Evolutionary conservation across 164 flowering plant genomes (phyloP).

Genomic region (Santalum album): DNA sequence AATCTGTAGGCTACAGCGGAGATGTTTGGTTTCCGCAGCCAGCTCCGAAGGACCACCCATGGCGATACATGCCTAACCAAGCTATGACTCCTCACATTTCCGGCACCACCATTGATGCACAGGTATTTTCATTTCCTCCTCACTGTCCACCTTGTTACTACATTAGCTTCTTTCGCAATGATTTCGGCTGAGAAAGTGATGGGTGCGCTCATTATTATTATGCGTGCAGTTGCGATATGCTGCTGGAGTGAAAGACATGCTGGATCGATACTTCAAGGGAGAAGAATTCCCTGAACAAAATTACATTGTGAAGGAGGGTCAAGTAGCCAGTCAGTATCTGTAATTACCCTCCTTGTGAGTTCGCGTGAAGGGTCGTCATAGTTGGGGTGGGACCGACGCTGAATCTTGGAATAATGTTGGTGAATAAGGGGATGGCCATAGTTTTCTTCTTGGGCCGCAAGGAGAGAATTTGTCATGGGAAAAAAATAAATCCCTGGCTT

Average conservation of each 20-base stretch:
- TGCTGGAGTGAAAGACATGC: constrained; percentile 89
- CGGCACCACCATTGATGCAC: not conserved
- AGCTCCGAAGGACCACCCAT: not conserved
- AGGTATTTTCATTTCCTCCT: too few species aligned
- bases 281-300: not conserved
- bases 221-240: constrained; percentile 79
- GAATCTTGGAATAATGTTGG: too few species aligned
- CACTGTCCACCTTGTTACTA: too few species aligned
- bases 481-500: too few species aligned
- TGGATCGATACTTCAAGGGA: constrained; percentile 20
- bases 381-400: too few species aligned
- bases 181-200: too few species aligned
- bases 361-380: too few species aligned
- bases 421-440: too few species aligned
- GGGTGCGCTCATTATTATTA: not conserved
- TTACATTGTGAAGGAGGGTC: constrained; percentile 1
- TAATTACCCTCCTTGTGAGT: constrained; percentile 14
- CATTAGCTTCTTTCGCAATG: too few species aligned
- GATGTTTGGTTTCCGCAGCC: not conserved
- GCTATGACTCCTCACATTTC: not conserved
- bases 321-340: constrained; percentile 77
- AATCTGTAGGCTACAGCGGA: constrained; percentile 8
- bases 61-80: constrained; percentile 1
- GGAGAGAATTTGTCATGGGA: too few species aligned
- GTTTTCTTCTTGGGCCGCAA: too few species aligned